Base-by-base conservation (phyloP, 2,329 filamentous ascomycete species). In the Verticillium tricorpus region DNA sequence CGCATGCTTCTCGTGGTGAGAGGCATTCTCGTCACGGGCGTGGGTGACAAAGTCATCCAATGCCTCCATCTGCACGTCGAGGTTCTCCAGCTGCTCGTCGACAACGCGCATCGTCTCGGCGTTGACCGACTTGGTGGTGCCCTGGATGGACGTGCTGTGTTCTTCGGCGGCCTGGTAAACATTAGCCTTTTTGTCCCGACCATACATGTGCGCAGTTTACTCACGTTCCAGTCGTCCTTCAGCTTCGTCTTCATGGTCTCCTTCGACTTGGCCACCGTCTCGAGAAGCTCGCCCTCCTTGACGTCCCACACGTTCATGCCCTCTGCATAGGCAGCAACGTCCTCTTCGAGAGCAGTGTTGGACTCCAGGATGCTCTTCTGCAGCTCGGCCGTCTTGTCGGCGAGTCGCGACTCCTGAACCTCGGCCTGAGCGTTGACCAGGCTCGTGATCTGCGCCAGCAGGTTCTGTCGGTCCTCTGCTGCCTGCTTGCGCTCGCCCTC, bases 51-150 rank as follows among this genome's bases (percentile, higher is more conserved):
- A 97, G 67, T 94, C 91, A 69, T 98, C 94, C 8, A 99, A 83
- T 1, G 92, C 91, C 61, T 88, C 86, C 85, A 99, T 93, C 74
- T 98, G 92, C n/a, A 82, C 84, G 64, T 91, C 89, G 71, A 99
- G 89, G 67, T 96, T 91, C 61, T 85, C 84, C 78, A 96, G 91
- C 76, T 99, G 95, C 62, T 90, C 89, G 70, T 94, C 91, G 14
- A 98, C 93, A 62, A 96, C 94, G 7, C 89, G 89, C 34, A 97
- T 87, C 0, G 94, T 97, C 76, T 96, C 91, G 37, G 90, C 89
- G 67, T 99, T 93, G 1, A 98, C 93, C 2, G 91, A 91, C 68
- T 91, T 90, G 0, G 94, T 93, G 0, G 91, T 91, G 8, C 85
- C 83, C 68, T 94, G 91, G 68, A 99, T 94, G 6, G 89, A 88